Percentiles rank a stretch among this genome's conserved stretches.
phyloP scores from a whole-genome alignment of 2,329 filamentous ascomycete genomes.

The Westerdykella sp. region DNA sequence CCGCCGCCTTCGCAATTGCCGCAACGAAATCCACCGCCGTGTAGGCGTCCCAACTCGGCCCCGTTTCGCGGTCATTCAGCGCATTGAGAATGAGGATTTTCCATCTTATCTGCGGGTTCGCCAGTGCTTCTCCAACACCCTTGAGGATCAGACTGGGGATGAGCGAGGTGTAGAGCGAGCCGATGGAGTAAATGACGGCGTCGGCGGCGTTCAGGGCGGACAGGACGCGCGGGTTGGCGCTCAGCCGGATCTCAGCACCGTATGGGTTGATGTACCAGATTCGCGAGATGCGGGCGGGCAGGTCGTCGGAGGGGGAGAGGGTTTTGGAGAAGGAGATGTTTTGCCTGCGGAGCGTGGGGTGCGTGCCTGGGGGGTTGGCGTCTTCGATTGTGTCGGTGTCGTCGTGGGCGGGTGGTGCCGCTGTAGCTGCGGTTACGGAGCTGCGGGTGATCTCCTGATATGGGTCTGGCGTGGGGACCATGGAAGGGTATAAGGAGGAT shows the following conservation, averaged over 20 bases:
- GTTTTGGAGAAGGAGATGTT: conserved; percentile 78
- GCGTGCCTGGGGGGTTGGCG: conserved; percentile 71
- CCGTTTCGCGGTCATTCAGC: conserved; percentile 78
- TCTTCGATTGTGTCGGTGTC: conserved; percentile 64
- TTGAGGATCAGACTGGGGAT: conserved; percentile 74
- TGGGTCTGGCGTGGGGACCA: neutral
- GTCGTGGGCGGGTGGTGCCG: conserved; percentile 16
- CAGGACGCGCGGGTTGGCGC: conserved; percentile 74
- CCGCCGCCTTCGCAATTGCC: conserved; percentile 63
- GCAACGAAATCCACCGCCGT: conserved; percentile 74
- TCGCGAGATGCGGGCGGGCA: conserved; percentile 69
- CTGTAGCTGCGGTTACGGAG: neutral
- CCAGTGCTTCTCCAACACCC: conserved; percentile 63
- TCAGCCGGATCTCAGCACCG: conserved; percentile 86
- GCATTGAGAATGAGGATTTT: conserved; percentile 86
- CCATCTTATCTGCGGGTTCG: conserved; percentile 49
- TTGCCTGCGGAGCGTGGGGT: conserved; percentile 71
- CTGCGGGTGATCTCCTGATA: conserved; percentile 1
- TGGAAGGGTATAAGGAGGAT: conserved; percentile 1
- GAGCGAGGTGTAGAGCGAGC: conserved; percentile 86
- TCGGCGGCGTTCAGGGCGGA: conserved; percentile 58
- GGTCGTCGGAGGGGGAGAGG: conserved; percentile 57
- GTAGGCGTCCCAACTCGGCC: conserved; percentile 56
- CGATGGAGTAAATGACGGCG: conserved; percentile 82
- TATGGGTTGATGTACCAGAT: conserved; percentile 99